Evolutionary conservation across 2,329 filamentous ascomycete species (phyloP).

Genomic region (Leptographium flavum): DNA sequence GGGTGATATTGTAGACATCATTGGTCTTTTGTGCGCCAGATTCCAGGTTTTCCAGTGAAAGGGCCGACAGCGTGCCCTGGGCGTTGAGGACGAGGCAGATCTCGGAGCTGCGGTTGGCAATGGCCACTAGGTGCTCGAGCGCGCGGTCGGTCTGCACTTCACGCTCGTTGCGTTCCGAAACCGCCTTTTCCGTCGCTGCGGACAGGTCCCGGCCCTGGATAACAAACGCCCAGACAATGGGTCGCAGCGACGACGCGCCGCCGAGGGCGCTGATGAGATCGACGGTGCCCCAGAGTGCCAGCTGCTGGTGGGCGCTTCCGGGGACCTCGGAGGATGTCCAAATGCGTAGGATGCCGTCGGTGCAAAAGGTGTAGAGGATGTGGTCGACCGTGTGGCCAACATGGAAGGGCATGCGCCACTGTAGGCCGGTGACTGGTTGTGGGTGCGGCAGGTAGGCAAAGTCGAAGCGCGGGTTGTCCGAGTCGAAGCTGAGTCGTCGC

Average conservation of each 20-base stretch:
- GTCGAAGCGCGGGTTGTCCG: slow-evolving; percentile 75
- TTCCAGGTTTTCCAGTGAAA: slow-evolving; percentile 80
- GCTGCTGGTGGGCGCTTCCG: slow-evolving; percentile 41
- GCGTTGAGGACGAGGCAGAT: slow-evolving; percentile 76
- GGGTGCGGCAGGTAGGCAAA: slow-evolving; percentile 84
- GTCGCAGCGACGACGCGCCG: not conserved
- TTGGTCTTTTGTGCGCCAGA: slow-evolving; percentile 50
- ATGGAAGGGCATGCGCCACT: slow-evolving; percentile 73
- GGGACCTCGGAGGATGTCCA: slow-evolving; percentile 70
- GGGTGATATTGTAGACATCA: slow-evolving; percentile 74
- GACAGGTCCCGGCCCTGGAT: slow-evolving; percentile 72
- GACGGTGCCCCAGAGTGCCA: slow-evolving; percentile 70
- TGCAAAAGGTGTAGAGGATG: slow-evolving; percentile 78
- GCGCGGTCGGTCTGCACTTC: slow-evolving; percentile 51
- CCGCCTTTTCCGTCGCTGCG: slow-evolving; percentile 60
- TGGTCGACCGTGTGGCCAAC: slow-evolving; percentile 69
- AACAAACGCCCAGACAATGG: slow-evolving; percentile 54
- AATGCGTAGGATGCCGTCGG: slow-evolving; percentile 65
- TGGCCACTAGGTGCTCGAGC: slow-evolving; percentile 69
- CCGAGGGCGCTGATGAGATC: slow-evolving; percentile 50
- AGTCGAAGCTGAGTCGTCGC: slow-evolving; percentile 73
- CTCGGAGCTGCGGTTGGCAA: slow-evolving; percentile 75
- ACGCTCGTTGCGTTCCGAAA: slow-evolving; percentile 43
- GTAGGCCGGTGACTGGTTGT: slow-evolving; percentile 60
- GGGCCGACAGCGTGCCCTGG: slow-evolving; percentile 76